Evolutionary conservation across 176 grass and related monocot species (phyloP), one percentile per base, ranked within the genome.

Genomic region (Melocanna baccifera): DNA sequence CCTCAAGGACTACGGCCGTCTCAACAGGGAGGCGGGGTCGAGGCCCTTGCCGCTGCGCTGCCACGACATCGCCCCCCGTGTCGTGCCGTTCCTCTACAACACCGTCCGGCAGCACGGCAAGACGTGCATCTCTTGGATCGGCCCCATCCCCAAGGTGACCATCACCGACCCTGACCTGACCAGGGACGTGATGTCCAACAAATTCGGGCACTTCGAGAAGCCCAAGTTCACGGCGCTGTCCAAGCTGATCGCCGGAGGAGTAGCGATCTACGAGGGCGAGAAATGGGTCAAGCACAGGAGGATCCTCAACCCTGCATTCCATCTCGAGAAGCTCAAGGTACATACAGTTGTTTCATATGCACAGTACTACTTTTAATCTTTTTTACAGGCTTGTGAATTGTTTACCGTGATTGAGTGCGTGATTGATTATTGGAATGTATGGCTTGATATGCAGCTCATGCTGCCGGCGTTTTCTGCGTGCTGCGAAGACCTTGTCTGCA

Each of bases 261-360:
- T 79, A 9, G 47, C 81, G 5, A 79, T 7, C 67, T 37, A 85
- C n/a, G 83, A 88, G 1, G 90, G 91, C 4, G 86, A 89, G 69
- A 94, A 94, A 57, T 94, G 92, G 92, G 92, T 63, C 9, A 88
- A 89, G 57, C 92, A 94, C 57, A 66, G 92, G 30, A 86, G 86
- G 84, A 88, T 94, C 71, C 80, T 94, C 34, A 87, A 80, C 19
- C 86, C 92, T 14, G 84, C 92, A 0, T 94, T 91, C 69, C 76
- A 91, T 69, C 32, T 90, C 1, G 92, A 91, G 64, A 93, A 91
- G 50, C 72, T 93, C 41, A 90, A 93, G 82, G 91, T 93, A 75
- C 53, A 26, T 12, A 13, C 14, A 48, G 14, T 4, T 14, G 12
- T 48, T 48, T 48, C 46, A 14, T 15, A 14, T 41, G 0, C 40